Evolutionary conservation across 306 rosid genomes (phyloP).

Genomic region (Medicago arabica): DNA sequence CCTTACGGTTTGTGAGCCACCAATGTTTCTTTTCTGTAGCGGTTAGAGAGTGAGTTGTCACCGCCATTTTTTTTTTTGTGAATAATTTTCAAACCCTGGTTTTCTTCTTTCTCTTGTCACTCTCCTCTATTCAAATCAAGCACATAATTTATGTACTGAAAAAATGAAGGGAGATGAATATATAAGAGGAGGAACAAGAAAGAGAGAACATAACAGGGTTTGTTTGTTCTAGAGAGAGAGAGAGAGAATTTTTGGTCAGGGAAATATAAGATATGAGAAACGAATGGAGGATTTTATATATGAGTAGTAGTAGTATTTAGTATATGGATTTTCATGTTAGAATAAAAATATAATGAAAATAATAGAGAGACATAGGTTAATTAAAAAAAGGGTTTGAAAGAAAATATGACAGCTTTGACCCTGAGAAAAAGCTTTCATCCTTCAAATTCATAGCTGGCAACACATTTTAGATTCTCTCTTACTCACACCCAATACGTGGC

Average conservation of each 20-base stretch:
- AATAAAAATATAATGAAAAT: neutral
- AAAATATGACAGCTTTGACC: slow-evolving; percentile 73
- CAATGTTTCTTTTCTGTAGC: slow-evolving; percentile 81
- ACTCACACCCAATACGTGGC: slow-evolving; percentile 34
- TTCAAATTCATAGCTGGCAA: slow-evolving; percentile 90
- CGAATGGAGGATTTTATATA: slow-evolving; percentile 46
- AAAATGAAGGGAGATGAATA: slow-evolving; percentile 38
- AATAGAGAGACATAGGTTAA: neutral
- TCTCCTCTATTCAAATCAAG: slow-evolving; percentile 40
- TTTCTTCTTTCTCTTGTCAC: neutral
- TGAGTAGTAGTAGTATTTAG: neutral
- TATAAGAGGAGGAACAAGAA: neutral
- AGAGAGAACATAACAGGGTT: slow-evolving; percentile 6
- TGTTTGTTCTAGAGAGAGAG: too few species aligned
- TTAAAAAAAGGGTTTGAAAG: slow-evolving; percentile 32
- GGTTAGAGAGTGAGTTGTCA: slow-evolving; percentile 54
- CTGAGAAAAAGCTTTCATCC: slow-evolving; percentile 75
- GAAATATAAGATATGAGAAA: slow-evolving; percentile 35
- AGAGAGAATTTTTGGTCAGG: neutral
- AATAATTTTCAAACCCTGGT: neutral
- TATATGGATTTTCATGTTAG: slow-evolving; percentile 21
- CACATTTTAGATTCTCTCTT: slow-evolving; percentile 54
- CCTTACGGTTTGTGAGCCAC: slow-evolving; percentile 95
- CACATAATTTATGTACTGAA: slow-evolving; percentile 45
- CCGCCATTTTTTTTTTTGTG: slow-evolving; percentile 52